phyloP scores from a whole-genome alignment of 139 green algal genomes.

The Nannochloris sp. region DNA sequence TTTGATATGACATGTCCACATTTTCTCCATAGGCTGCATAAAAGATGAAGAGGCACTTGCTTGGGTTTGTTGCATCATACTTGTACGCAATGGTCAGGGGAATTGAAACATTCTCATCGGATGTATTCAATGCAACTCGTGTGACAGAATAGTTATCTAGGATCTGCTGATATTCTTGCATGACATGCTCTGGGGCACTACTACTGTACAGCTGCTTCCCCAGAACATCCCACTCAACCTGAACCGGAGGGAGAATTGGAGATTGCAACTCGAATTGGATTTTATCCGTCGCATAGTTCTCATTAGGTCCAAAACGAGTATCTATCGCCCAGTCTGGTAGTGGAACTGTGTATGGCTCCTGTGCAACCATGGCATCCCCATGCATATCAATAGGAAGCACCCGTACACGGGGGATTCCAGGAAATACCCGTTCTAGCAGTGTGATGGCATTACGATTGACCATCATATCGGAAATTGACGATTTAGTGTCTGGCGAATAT shows the following conservation, averaged over 20 bases:
- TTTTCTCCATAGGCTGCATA: slow-evolving; percentile 73
- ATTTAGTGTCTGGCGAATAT: too few species aligned
- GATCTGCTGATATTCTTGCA: too few species aligned
- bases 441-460: too few species aligned
- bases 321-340: slow-evolving; percentile 6
- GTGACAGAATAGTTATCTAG: too few species aligned
- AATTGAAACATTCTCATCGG: not conserved
- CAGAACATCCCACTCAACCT: not conserved
- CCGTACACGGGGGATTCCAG: too few species aligned
- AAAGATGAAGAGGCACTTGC: slow-evolving; percentile 42
- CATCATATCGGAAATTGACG: too few species aligned
- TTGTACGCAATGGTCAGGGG: not conserved
- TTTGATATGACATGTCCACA: slow-evolving; percentile 42
- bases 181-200: not conserved
- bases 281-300: not conserved
- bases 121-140: too few species aligned
- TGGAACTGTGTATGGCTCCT: slow-evolving; percentile 38
- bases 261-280: not conserved
- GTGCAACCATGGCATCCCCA: too few species aligned
- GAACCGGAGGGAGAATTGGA: not conserved
- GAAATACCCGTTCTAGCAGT: too few species aligned
- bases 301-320: slow-evolving; percentile 7
- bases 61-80: not conserved
- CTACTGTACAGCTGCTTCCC: not conserved
- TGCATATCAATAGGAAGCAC: too few species aligned